Percentiles rank a stretch among this genome's conserved stretches.
These are phyloP conservation scores for Pseudopyricularia cyperi DNA, from an alignment of 2,329 filamentous ascomycete species.

Conservation along the genomic window DNA sequence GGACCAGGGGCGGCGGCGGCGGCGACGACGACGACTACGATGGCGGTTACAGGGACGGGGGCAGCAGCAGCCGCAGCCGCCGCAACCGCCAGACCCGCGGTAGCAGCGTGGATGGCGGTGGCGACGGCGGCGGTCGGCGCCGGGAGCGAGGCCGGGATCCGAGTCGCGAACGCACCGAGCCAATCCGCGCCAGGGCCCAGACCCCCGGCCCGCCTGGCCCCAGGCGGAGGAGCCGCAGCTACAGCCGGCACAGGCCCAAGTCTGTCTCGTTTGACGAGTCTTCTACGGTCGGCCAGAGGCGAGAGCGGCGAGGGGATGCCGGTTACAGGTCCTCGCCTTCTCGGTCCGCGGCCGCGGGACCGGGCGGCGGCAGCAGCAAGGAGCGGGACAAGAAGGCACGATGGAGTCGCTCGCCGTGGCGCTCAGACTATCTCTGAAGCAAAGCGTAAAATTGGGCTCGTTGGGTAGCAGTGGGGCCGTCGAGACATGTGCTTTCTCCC, in stretches of 20 bases:
- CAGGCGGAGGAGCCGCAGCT: not conserved
- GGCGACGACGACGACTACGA: not conserved
- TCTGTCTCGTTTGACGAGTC: not conserved
- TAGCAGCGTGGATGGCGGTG: not conserved
- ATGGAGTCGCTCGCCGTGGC: not conserved
- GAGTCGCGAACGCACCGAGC: not conserved
- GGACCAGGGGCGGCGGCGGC: too few species aligned
- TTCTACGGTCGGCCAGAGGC: not conserved
- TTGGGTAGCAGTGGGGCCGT: too few species aligned
- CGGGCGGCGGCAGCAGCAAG: not conserved
- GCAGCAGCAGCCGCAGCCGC: too few species aligned
- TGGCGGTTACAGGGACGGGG: too few species aligned
- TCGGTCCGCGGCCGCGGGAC: not conserved
- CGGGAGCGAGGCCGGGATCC: not conserved
- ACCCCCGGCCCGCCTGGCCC: not conserved
- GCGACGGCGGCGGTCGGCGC: not conserved
- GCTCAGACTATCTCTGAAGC: not conserved
- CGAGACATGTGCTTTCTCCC: too few species aligned
- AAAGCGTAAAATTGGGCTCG: too few species aligned
- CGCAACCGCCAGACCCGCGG: too few species aligned
- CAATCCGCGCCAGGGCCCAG: not conserved
- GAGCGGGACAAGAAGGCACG: not conserved
- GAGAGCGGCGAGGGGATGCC: not conserved
- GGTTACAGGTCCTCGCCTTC: not conserved
- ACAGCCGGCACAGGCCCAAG: not conserved